A percentile compares a stretch with the other conserved stretches of the same genome.
Evolutionary conservation across 306 rosid species (phyloP).

Genomic region (cucumber (Cucumis sativus)): Cucumber_9930_V3 NC_026656.2:1861001-1861500

Average conservation of each 20-base stretch:
- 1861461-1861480: too few species aligned
- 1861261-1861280: too few species aligned
- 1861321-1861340: neutral
- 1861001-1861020: conserved; percentile 66
- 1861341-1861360: neutral
- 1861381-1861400: neutral
- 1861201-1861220: neutral
- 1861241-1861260: too few species aligned
- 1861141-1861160: neutral
- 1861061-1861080: conserved; percentile 14
- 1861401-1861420: neutral
- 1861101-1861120: conserved; percentile 17
- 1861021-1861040: conserved; percentile 18
- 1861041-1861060: conserved; percentile 18
- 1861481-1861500: too few species aligned
- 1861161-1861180: neutral
- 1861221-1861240: too few species aligned
- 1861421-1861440: neutral
- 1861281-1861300: too few species aligned
- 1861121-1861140: conserved; percentile 33
- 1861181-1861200: neutral
- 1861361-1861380: neutral
- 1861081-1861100: neutral
- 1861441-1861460: too few species aligned
- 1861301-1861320: neutral